These are phyloP conservation scores for Tinospora cordifolia DNA, from an alignment of 164 flowering plant genomes.

Conservation along the genomic window DNA sequence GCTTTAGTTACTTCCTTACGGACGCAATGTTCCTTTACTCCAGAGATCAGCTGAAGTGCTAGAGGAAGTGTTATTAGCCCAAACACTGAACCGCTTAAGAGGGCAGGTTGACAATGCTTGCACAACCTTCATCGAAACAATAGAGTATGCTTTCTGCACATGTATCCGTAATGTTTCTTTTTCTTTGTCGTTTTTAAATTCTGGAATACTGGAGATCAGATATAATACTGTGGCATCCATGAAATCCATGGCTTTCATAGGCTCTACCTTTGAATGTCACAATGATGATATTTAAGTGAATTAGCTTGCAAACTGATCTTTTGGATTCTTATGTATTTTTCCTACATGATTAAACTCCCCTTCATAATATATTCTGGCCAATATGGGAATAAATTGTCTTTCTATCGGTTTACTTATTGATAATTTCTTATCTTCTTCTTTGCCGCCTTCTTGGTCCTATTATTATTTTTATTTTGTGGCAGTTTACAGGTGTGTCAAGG, in stretches of 20 bases:
- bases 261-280: not conserved
- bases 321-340: not conserved
- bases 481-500: slow-evolving; percentile 85
- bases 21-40: slow-evolving; percentile 13
- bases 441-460: no score
- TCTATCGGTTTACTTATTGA: not conserved
- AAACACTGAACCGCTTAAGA: slow-evolving; percentile 63
- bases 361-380: not conserved
- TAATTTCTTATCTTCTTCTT: not conserved
- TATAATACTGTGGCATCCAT: not conserved
- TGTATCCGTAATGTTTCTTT: not conserved
- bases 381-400: not conserved
- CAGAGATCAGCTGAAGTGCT: slow-evolving; percentile 86
- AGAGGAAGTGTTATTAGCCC: slow-evolving; percentile 82
- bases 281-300: not conserved
- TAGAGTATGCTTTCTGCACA: slow-evolving; percentile 49
- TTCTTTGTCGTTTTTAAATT: not conserved
- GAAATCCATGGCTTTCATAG: not conserved
- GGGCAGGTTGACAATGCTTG: slow-evolving; percentile 43
- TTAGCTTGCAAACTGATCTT: not conserved
- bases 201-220: not conserved
- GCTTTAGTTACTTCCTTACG: slow-evolving; percentile 4
- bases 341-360: not conserved
- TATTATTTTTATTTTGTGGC: slow-evolving; percentile 8
- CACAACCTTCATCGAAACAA: slow-evolving; percentile 64